phyloP scores from a whole-genome alignment of 805 yeast species.

The Spathaspora boniae region DNA sequence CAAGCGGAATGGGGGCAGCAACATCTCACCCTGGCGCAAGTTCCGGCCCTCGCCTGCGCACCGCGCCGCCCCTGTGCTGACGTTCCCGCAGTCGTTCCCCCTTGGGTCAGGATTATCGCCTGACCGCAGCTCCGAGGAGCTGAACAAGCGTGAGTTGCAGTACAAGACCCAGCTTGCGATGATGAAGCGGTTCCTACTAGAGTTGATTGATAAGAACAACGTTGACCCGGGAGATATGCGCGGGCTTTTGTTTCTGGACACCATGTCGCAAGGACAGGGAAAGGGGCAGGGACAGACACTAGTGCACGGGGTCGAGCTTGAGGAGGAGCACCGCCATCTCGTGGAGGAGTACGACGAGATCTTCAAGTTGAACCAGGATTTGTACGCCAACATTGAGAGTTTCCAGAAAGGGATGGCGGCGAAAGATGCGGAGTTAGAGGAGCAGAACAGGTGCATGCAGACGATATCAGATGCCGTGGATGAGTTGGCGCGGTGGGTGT shows the following conservation, averaged over 20 bases:
- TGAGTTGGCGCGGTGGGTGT: conserved; percentile 18
- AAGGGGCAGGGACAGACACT: neutral
- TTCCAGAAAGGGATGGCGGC: conserved; percentile 30
- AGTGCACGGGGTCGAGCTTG: neutral
- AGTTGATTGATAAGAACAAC: conserved; percentile 22
- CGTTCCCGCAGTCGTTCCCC: conserved; percentile 2
- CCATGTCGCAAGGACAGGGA: neutral
- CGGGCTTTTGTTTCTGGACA: neutral
- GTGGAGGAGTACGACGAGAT: conserved; percentile 31
- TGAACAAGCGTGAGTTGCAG: conserved; percentile 33
- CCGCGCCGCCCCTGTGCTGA: neutral
- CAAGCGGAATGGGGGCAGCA: neutral
- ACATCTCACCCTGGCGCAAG: conserved; percentile 22
- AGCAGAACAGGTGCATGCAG: conserved; percentile 12
- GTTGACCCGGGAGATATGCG: conserved; percentile 1
- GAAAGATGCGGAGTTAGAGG: conserved; percentile 20
- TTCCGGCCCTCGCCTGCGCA: conserved; percentile 14
- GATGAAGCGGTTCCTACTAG: conserved; percentile 38
- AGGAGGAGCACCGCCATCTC: conserved; percentile 4
- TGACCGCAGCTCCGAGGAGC: conserved; percentile 26
- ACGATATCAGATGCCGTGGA: conserved; percentile 15
- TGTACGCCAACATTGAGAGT: conserved; percentile 32
- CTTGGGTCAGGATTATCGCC: conserved; percentile 18
- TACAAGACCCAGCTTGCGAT: conserved; percentile 37
- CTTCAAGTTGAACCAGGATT: conserved; percentile 33